Evolutionary conservation across 1,284 basidiomycete genomes (phyloP).

Genomic region (Xerocomus nothofagi): DNA sequence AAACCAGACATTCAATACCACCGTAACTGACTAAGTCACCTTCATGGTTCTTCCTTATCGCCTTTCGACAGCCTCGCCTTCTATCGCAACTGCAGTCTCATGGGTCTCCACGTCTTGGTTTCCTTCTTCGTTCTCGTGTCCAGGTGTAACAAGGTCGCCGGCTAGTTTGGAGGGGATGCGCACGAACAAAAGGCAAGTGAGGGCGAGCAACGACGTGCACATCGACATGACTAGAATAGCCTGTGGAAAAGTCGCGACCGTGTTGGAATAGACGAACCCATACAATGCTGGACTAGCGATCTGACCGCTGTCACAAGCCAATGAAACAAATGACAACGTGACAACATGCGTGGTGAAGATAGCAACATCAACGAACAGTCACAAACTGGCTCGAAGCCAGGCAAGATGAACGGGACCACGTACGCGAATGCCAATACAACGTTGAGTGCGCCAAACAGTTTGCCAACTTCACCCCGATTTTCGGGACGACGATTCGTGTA

Average conservation of each 20-base stretch:
- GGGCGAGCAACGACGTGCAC: conserved; percentile 29
- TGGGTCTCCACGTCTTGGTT: not conserved
- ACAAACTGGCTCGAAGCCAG: not conserved
- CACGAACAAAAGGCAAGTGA: conserved; percentile 39
- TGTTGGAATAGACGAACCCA: conserved; percentile 47
- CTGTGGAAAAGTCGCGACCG: conserved; percentile 47
- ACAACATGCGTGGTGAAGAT: not conserved
- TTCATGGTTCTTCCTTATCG: conserved; percentile 1
- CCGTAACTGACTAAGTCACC: not conserved
- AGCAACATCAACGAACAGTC: not conserved
- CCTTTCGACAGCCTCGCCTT: conserved; percentile 1
- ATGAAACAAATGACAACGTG: not conserved
- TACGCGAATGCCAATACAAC: conserved; percentile 68
- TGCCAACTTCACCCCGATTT: conserved; percentile 48
- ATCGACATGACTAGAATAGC: conserved; percentile 43
- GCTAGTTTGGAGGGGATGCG: conserved; percentile 26
- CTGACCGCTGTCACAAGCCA: conserved; percentile 35
- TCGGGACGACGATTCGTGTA: conserved; percentile 49
- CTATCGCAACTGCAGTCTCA: not conserved
- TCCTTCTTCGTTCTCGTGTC: conserved; percentile 4
- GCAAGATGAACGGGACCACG: conserved; percentile 19
- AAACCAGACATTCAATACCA: not conserved
- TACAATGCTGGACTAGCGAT: conserved; percentile 52
- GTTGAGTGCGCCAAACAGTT: conserved; percentile 70
- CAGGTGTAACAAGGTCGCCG: not conserved